phyloP scores from a whole-genome alignment of 1,139 yeast species.

The Diutina pseudorugosa region DNA sequence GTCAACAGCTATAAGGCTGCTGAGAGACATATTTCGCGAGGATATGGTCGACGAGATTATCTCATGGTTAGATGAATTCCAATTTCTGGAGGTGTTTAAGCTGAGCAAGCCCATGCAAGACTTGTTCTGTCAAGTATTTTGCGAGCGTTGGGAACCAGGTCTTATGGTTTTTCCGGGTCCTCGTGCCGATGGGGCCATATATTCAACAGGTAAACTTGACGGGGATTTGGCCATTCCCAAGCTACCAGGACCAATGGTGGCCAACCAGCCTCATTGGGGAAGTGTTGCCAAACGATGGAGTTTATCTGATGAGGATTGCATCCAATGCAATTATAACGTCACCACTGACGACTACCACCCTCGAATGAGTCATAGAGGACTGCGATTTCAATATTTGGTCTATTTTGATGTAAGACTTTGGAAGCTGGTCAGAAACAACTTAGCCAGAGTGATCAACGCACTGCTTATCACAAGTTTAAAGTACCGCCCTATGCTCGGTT shows the following conservation, averaged over 20 bases:
- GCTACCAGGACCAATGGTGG: neutral
- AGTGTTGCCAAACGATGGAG: conserved; percentile 13
- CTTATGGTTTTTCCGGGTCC: conserved; percentile 8
- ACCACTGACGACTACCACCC: neutral
- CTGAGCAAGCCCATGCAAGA: conserved; percentile 37
- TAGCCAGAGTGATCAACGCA: conserved; percentile 61
- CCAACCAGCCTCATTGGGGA: conserved; percentile 19
- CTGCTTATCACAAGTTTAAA: conserved; percentile 55
- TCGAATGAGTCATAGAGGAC: conserved; percentile 35
- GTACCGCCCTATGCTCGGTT: conserved; percentile 50
- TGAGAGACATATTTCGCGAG: conserved; percentile 65
- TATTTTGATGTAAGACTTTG: conserved; percentile 63
- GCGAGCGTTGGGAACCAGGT: conserved; percentile 46
- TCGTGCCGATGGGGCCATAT: neutral
- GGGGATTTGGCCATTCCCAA: neutral
- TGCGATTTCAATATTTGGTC: conserved; percentile 67
- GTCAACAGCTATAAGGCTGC: conserved; percentile 52
- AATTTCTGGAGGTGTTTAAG: conserved; percentile 43
- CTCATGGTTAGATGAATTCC: conserved; percentile 49
- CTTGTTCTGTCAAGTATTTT: conserved; percentile 41
- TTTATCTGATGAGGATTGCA: neutral
- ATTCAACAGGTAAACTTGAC: neutral
- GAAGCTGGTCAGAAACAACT: conserved; percentile 46
- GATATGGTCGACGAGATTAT: conserved; percentile 70
- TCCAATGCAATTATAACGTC: conserved; percentile 14